Evolutionary conservation across 306 rosid genomes (phyloP).

Genomic region (Astragalus membranaceus): DNA sequence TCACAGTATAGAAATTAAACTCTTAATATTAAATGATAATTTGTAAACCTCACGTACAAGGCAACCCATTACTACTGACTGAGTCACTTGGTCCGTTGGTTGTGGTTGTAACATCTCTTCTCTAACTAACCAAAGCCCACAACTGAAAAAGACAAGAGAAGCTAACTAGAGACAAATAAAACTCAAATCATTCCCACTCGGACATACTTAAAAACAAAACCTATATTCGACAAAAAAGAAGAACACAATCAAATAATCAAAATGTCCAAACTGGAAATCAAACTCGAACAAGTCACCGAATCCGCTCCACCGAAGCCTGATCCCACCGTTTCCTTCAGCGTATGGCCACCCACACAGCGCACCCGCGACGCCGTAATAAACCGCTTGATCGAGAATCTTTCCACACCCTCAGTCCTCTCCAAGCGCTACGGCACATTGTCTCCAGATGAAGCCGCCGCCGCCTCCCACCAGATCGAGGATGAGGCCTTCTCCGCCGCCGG

Average conservation of each 20-base stretch:
- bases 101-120: background rate
- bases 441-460: conserved; percentile 2
- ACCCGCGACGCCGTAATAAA: conserved; percentile 10
- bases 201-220: too few species aligned
- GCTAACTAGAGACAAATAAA: too few species aligned
- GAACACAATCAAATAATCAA: too few species aligned
- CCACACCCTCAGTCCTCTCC: background rate
- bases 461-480: conserved; percentile 15
- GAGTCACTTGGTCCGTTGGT: too few species aligned
- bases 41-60: background rate
- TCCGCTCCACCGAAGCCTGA: background rate
- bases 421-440: conserved; percentile 16
- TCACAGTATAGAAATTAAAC: too few species aligned
- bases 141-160: too few species aligned
- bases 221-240: too few species aligned
- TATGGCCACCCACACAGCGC: conserved; percentile 13
- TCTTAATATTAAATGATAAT: too few species aligned
- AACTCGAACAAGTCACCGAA: background rate
- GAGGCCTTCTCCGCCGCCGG: background rate
- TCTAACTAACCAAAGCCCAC: too few species aligned
- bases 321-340: background rate
- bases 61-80: background rate
- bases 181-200: too few species aligned
- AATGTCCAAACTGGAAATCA: conserved; percentile 14
- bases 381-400: background rate